Evolutionary conservation across 2,329 filamentous ascomycete species (phyloP).

Genomic region (Clonostachys rhizophaga): DNA sequence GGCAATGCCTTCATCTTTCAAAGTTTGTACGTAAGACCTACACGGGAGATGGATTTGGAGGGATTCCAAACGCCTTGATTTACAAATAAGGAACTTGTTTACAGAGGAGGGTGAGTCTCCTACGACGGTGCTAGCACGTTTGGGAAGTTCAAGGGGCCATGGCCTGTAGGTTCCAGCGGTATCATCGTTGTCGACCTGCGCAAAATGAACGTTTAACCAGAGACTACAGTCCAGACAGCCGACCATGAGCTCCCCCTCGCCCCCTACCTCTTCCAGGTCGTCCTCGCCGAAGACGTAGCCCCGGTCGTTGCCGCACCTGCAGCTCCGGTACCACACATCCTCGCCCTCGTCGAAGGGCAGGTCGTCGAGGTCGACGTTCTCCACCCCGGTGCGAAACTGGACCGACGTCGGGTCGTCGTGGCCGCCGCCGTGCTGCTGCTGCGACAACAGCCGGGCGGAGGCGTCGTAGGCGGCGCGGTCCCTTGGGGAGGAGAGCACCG

Average conservation of each 20-base stretch:
- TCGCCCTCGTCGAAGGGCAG: constrained; percentile 44
- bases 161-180: too few species aligned
- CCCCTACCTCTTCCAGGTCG: constrained; percentile 54
- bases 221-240: constrained; percentile 64
- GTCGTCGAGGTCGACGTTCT: constrained; percentile 63
- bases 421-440: constrained; percentile 6
- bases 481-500: constrained; percentile 44
- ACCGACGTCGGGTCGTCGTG: constrained; percentile 3
- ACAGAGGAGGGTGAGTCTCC: too few species aligned
- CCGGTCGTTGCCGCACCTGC: constrained; percentile 59
- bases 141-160: too few species aligned
- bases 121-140: too few species aligned
- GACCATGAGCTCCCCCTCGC: constrained; percentile 57
- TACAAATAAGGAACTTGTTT: too few species aligned
- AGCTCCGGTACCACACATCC: constrained; percentile 49
- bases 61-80: too few species aligned
- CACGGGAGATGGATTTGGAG: too few species aligned
- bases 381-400: constrained; percentile 52
- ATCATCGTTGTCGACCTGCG: constrained; percentile 9
- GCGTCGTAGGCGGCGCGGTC: constrained; percentile 50
- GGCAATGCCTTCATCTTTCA: too few species aligned
- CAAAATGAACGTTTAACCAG: constrained; percentile 62
- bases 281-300: constrained; percentile 55
- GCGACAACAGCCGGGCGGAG: constrained; percentile 29
- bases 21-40: too few species aligned